phyloP scores from a whole-genome alignment of 108 stramenopile species.

The Licmophora abbreviata region DNA sequence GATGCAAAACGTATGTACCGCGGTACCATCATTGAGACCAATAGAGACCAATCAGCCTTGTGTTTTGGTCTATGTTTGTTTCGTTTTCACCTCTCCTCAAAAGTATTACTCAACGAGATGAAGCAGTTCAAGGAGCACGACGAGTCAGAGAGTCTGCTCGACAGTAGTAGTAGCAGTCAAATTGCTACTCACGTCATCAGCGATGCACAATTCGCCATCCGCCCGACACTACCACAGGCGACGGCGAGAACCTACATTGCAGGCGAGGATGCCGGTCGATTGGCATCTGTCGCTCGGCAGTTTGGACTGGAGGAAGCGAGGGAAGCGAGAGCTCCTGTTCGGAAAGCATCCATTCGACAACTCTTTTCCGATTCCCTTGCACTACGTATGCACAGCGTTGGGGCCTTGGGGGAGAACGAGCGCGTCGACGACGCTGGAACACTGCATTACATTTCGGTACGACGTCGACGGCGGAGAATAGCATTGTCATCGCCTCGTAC shows the following conservation, averaged over 20 bases:
- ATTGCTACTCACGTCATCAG: no score
- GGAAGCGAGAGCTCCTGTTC: slow-evolving; percentile 11
- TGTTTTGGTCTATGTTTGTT: no score
- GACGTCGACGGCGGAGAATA: slow-evolving; percentile 6
- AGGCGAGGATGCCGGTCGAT: slow-evolving; percentile 17
- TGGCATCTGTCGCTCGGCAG: slow-evolving; percentile 6
- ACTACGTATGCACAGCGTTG: slow-evolving; percentile 40
- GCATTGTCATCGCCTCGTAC: slow-evolving; percentile 2
- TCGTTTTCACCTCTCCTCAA: no score
- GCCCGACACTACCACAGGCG: no score
- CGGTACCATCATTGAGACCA: no score
- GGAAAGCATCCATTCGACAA: slow-evolving; percentile 6
- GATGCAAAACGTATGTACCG: no score
- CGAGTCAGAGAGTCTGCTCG: no score
- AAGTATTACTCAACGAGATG: no score
- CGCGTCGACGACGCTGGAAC: slow-evolving; percentile 20
- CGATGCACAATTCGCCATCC: no score
- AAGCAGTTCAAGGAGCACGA: no score
- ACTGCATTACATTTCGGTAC: slow-evolving; percentile 19
- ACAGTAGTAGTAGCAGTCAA: no score
- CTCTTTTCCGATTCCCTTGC: slow-evolving; percentile 10
- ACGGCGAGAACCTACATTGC: slow-evolving; percentile 30
- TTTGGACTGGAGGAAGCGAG: slow-evolving; percentile 11
- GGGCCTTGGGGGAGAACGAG: slow-evolving; percentile 21
- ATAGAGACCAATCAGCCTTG: no score